A percentile compares a stretch with the other conserved stretches of the same genome.
These are phyloP conservation scores for Jaenimonas drosophilae DNA, from an alignment of 208 protist genomes.

Conservation along the genomic window DNA sequence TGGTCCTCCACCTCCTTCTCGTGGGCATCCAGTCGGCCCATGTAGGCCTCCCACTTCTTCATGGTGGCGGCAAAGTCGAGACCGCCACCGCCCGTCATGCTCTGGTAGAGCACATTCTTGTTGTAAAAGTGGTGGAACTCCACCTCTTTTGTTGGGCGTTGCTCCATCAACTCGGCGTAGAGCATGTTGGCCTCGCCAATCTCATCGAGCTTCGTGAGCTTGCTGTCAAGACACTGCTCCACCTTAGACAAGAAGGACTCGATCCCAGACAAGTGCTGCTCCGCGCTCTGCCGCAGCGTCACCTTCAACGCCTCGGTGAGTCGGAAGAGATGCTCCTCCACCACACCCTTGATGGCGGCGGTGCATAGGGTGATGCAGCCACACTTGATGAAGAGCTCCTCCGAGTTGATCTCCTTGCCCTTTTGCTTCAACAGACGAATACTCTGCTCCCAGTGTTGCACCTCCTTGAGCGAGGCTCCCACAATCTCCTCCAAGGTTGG, in stretches of 20 bases:
- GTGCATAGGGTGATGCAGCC: slow-evolving; percentile 93
- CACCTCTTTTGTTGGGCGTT: slow-evolving; percentile 72
- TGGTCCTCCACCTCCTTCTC: slow-evolving; percentile 90
- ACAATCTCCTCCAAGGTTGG: slow-evolving; percentile 87
- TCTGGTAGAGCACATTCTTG: slow-evolving; percentile 89
- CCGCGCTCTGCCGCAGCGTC: slow-evolving; percentile 78
- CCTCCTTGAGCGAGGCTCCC: slow-evolving; percentile 73
- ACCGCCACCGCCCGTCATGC: slow-evolving; percentile 65
- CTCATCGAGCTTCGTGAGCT: slow-evolving; percentile 91
- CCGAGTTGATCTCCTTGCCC: slow-evolving; percentile 90
- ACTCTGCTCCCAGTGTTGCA: slow-evolving; percentile 94
- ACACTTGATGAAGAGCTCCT: slow-evolving; percentile 91
- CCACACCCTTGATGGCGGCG: slow-evolving; percentile 85
- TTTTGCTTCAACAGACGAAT: slow-evolving; percentile 93
- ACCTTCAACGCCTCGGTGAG: slow-evolving; percentile 82
- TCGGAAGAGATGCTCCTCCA: slow-evolving; percentile 90
- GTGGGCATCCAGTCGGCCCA: slow-evolving; percentile 88
- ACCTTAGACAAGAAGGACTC: slow-evolving; percentile 77
- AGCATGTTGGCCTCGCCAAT: slow-evolving; percentile 85
- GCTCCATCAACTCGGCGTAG: slow-evolving; percentile 70
- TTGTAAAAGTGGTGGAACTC: slow-evolving; percentile 90
- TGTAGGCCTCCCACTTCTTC: slow-evolving; percentile 64
- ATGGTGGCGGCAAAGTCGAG: slow-evolving; percentile 68
- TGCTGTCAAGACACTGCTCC: slow-evolving; percentile 53
- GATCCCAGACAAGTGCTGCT: slow-evolving; percentile 71